Evolutionary conservation across 192 early-diverging fungal genomes (phyloP).

Genomic region (Coemansia sp.): DNA sequence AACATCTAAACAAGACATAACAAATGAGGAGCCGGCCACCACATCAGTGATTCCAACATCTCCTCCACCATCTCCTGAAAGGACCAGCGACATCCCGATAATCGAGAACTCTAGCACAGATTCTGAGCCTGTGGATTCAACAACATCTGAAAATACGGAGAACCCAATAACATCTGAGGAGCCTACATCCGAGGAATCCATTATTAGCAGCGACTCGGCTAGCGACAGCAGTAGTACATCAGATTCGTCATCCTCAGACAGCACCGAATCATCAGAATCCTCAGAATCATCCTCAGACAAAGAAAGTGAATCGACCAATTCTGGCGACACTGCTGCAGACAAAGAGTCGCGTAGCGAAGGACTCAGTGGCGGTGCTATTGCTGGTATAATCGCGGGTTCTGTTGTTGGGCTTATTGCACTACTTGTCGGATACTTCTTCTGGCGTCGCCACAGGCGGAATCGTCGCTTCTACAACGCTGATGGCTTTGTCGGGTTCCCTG

Average conservation of each 20-base stretch:
- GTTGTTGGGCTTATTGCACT: background rate
- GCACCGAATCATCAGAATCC: slow-evolving; percentile 4
- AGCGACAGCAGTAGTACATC: slow-evolving; percentile 4
- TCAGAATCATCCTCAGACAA: background rate
- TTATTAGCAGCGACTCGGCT: background rate
- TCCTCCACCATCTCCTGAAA: background rate
- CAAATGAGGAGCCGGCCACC: slow-evolving; percentile 2
- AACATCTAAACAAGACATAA: background rate
- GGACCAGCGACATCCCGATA: background rate
- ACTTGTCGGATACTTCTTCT: slow-evolving; percentile 15
- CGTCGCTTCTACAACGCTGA: slow-evolving; percentile 22
- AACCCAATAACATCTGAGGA: too few species aligned
- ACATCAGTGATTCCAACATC: background rate
- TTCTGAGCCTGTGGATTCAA: background rate
- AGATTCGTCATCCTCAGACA: background rate
- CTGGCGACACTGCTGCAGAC: slow-evolving; percentile 3
- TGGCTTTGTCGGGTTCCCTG: slow-evolving; percentile 29
- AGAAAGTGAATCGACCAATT: background rate
- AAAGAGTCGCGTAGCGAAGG: slow-evolving; percentile 3
- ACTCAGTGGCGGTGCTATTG: slow-evolving; percentile 29
- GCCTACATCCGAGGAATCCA: slow-evolving; percentile 2
- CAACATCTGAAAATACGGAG: background rate
- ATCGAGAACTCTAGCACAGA: background rate
- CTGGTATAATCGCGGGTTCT: slow-evolving; percentile 18
- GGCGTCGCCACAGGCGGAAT: slow-evolving; percentile 27